Evolutionary conservation across 106 monocot species (phyloP).

Genomic region (Platanthera zijinensis): DNA sequence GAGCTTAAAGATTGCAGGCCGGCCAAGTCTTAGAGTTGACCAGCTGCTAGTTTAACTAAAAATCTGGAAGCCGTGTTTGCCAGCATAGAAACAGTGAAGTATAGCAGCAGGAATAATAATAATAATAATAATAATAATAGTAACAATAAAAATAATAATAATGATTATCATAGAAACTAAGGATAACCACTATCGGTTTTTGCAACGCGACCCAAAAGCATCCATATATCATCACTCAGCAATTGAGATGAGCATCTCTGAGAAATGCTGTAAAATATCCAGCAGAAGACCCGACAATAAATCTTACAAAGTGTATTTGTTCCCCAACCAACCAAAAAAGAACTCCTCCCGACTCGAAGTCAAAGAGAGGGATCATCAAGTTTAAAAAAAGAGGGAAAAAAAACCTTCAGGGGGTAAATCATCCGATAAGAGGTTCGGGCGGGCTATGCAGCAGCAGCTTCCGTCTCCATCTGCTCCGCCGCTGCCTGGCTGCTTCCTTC

Average conservation of each 20-base stretch:
- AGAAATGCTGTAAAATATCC: neutral
- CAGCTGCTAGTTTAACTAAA: too few relatives aligned
- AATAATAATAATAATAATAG: too few relatives aligned
- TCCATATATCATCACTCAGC: too few relatives aligned
- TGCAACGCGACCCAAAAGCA: too few relatives aligned
- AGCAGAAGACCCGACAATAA: neutral
- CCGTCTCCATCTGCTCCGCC: slow-evolving; percentile 22
- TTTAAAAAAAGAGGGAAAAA: neutral
- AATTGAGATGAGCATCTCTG: neutral
- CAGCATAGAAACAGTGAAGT: too few relatives aligned
- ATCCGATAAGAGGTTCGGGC: neutral
- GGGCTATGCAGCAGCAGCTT: neutral
- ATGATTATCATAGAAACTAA: too few relatives aligned
- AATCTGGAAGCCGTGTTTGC: too few relatives aligned
- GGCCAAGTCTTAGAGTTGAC: too few relatives aligned
- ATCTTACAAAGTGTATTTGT: neutral
- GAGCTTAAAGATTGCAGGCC: too few relatives aligned
- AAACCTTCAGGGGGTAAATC: neutral
- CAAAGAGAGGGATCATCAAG: neutral
- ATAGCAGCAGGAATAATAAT: too few relatives aligned
- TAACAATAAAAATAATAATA: too few relatives aligned
- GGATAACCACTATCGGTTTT: too few relatives aligned
- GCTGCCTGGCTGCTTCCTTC: slow-evolving; percentile 12
- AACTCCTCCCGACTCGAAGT: neutral
- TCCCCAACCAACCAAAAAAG: neutral